Base-by-base conservation (phyloP, 108 stramenopile species). In the Pseudonitzschia multiseries region DNA sequence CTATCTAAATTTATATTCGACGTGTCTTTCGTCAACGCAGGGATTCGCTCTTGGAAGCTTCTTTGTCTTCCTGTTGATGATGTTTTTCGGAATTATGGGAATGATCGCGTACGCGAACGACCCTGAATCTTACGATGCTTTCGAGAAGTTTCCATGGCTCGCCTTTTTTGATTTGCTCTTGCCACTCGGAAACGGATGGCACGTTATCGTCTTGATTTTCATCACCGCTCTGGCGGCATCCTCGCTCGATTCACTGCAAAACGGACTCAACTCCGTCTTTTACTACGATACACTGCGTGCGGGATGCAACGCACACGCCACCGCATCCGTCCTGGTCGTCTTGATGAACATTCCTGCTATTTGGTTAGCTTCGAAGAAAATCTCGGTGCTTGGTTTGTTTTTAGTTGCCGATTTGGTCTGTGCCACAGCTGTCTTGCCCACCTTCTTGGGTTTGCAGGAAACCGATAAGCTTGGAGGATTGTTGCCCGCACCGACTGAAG, bases 1-100 rank as follows among this genome's bases (percentile, higher is more conserved):
- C n/a, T 9, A 9, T 10, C 20, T 9, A n/a, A 3, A 17, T 6
- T 36, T 36, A 5, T 36, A 36, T 36, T 36, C 50, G 3, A n/a
- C n/a, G 12, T 20, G 29, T 62, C 61, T 40, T 5, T 62, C 0
- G 12, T 40, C 8, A 4, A 62, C 26, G 24, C 72, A 75, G 73
- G 91, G 91, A 13, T 92, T 92, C 67, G 36, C 60, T 20, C n/a
- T 70, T 54, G 91, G 91, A 56, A 65, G 71, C 56, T 44, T 80
- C 60, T 31, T 84, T 26, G 81, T 92, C 29, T 88, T 88, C 66
- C 64, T 89, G 13, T 74, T 92, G 68, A 92, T 92, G 86, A 82
- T 88, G 84, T 92, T 92, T 79, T 92, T 92, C 65, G 91, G 91
- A 31, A 78, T 92, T 71, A 92, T 92, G 88, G 91, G 87, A 14